Evolutionary conservation across 495 filamentous ascomycete genomes (phyloP).

Genomic region (Symbiotaphrina buchneri): DNA sequence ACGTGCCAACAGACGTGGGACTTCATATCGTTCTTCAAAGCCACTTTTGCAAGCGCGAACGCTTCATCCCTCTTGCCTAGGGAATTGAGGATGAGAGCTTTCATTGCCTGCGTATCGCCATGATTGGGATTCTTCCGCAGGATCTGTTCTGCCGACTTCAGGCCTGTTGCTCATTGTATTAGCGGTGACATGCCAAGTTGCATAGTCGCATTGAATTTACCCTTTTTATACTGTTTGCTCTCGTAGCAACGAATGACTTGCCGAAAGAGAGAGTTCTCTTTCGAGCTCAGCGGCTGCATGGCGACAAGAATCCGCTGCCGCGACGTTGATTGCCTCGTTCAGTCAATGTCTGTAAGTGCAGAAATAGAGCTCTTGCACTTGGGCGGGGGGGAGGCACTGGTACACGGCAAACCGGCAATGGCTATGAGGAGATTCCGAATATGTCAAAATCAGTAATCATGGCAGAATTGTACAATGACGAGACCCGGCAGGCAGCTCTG

Average conservation of each 20-base stretch:
- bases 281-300: slow-evolving; percentile 72
- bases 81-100: slow-evolving; percentile 85
- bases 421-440: too few relatives aligned
- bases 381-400: too few relatives aligned
- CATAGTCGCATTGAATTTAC: slow-evolving; percentile 14
- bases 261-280: slow-evolving; percentile 83
- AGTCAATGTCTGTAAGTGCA: too few relatives aligned
- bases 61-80: slow-evolving; percentile 82
- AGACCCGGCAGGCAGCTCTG: too few relatives aligned
- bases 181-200: slow-evolving; percentile 4
- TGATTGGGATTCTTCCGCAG: slow-evolving; percentile 84
- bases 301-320: not conserved
- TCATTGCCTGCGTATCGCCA: slow-evolving; percentile 98
- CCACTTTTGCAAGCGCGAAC: slow-evolving; percentile 75
- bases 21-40: slow-evolving; percentile 86
- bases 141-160: slow-evolving; percentile 87
- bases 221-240: slow-evolving; percentile 95
- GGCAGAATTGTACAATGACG: too few relatives aligned
- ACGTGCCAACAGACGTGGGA: slow-evolving; percentile 99
- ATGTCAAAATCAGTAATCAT: too few relatives aligned
- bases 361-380: too few relatives aligned
- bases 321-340: too few relatives aligned
- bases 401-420: too few relatives aligned
- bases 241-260: slow-evolving; percentile 91
- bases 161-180: slow-evolving; percentile 23